These are phyloP conservation scores for Diospyros kaki DNA, from an alignment of 148 eudicot species.

Conservation along the genomic window DNA sequence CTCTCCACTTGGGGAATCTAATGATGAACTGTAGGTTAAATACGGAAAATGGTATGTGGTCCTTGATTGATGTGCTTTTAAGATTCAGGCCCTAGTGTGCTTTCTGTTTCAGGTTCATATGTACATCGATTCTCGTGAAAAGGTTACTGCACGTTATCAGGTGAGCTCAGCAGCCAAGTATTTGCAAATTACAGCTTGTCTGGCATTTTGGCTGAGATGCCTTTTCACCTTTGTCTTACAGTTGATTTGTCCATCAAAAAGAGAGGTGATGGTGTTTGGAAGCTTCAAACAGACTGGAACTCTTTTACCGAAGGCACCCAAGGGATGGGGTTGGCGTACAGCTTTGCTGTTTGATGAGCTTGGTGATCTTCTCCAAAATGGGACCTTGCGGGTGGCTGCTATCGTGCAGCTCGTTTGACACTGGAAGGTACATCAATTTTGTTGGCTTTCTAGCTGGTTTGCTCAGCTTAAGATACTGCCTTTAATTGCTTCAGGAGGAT, in stretches of 20 bases:
- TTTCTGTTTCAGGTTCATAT: constrained; percentile 66
- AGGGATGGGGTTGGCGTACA: constrained; percentile 99
- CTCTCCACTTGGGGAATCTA: no score
- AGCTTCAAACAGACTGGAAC: constrained; percentile 92
- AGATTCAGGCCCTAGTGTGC: not conserved
- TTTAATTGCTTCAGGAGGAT: no score
- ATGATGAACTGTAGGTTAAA: no score
- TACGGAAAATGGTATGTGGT: not conserved
- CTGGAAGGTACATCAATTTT: constrained; percentile 9
- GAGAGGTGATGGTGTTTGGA: constrained; percentile 98
- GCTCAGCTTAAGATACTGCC: no score
- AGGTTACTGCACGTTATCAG: constrained; percentile 97
- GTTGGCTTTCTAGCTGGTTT: not conserved
- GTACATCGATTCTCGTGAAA: constrained; percentile 87
- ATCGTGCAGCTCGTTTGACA: constrained; percentile 88
- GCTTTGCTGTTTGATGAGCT: constrained; percentile 89
- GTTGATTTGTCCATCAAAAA: constrained; percentile 95
- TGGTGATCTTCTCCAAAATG: constrained; percentile 86
- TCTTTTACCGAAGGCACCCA: constrained; percentile 96
- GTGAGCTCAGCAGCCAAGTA: constrained; percentile 27
- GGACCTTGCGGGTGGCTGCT: constrained; percentile 82
- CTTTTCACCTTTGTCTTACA: constrained; percentile 17
- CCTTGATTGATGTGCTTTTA: not conserved
- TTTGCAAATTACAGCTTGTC: not conserved
- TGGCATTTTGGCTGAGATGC: not conserved